Evolutionary conservation across 176 grass and related monocot species (phyloP), one percentile per base, ranked within the genome.

Genomic region (Avena eriantha): DNA sequence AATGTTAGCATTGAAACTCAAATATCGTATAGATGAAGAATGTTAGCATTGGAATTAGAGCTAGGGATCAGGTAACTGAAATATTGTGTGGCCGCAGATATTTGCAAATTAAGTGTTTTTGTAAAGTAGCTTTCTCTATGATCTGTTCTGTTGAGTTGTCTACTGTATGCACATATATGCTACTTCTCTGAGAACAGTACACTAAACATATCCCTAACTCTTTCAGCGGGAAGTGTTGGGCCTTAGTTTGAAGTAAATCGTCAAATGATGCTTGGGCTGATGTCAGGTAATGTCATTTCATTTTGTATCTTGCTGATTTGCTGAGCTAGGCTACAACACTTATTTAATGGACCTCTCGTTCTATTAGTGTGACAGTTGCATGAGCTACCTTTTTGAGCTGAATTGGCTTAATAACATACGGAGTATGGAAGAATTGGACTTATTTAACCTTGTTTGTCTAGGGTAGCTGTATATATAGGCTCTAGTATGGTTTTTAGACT

Each of bases 1-100:
- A 78, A 49, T 82, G n/a, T 65, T 13, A 26, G 22, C 1, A 26
- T 14, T 26, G 3, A 10, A 12, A 54, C 22, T 65, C 66, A 68
- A 75, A 34, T 74, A 80, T 74, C 1, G 39, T 29, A 80, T 73
- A n/a, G 29, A 64, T 80, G 35, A 4, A 78, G 56, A 78, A 49
- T 82, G n/a, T 65, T 13, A 26, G 22, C 1, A 26, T 14, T 26
- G 3, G 17, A 45, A 59, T 78, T 78, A 41, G 54, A 78, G 18
- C 29, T 57, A 56, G 76, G 54, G 12, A 59, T 59, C 54, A 16
- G 41, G 76, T 19, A 56, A 33, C 10, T 57, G 9, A 55, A 15
- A 41, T 49, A 18, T 12, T 54, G 54, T 24, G 18, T 1, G 13
- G 19, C 9, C 51, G 77, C 43, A 36, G 8, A 61, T 82, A 47